Conservation (phyloP, 2,329 filamentous ascomycete genomes). For the Polytolypa hystricis region DNA sequence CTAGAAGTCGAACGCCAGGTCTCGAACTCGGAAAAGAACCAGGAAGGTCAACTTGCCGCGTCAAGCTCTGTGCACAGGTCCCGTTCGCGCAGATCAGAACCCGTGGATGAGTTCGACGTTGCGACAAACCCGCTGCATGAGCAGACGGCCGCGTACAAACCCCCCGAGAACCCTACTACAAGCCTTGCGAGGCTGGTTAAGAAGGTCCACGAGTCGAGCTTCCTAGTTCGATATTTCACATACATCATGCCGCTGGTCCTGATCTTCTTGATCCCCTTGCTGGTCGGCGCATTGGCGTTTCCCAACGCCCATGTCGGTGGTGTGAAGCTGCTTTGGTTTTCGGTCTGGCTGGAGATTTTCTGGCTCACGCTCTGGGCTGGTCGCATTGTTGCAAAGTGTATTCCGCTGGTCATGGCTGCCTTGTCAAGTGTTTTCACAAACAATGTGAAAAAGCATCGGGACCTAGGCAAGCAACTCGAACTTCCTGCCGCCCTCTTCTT, state of each 20-base stretch:
- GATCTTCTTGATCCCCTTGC: slow-evolving; percentile 55
- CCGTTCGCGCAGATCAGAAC: slow-evolving; percentile 43
- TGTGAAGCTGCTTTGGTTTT: slow-evolving; percentile 77
- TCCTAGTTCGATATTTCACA: slow-evolving; percentile 56
- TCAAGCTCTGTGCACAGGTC: slow-evolving; percentile 40
- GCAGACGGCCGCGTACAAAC: slow-evolving; percentile 53
- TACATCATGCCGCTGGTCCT: slow-evolving; percentile 58
- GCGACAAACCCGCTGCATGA: slow-evolving; percentile 60
- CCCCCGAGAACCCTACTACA: slow-evolving; percentile 51
- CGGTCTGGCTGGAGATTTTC: slow-evolving; percentile 86
- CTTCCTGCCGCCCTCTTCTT: slow-evolving; percentile 77
- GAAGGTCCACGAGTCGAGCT: slow-evolving; percentile 53
- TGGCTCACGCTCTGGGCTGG: slow-evolving; percentile 86
- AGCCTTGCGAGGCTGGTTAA: slow-evolving; percentile 55
- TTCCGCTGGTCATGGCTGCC: slow-evolving; percentile 51
- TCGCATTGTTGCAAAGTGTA: slow-evolving; percentile 51
- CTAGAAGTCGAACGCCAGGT: slow-evolving; percentile 51
- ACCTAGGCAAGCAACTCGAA: slow-evolving; percentile 76
- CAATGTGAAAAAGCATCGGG: slow-evolving; percentile 85
- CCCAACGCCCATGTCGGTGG: slow-evolving; percentile 57
- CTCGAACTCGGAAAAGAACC: slow-evolving; percentile 22
- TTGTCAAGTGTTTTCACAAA: slow-evolving; percentile 69
- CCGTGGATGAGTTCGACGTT: slow-evolving; percentile 55
- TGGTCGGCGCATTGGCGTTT: slow-evolving; percentile 52
- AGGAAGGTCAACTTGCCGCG: slow-evolving; percentile 25